phyloP scores from a whole-genome alignment of 2,329 filamentous ascomycete species.

The Phialophora expanda region DNA sequence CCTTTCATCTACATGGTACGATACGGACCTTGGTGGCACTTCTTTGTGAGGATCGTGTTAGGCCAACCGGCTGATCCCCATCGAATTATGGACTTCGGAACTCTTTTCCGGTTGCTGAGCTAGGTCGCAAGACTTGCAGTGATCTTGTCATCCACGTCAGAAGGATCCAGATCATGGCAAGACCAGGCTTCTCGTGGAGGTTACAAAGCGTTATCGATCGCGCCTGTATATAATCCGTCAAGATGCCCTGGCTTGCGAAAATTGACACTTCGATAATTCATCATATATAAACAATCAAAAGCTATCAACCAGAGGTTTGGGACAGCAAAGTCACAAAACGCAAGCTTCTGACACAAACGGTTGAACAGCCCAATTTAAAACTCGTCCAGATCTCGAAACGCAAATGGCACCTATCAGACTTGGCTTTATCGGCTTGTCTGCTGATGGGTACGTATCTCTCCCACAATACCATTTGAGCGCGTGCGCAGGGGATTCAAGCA shows the following conservation, averaged over 20 bases:
- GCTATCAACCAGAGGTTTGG: too few relatives aligned
- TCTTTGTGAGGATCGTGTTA: background rate
- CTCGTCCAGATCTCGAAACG: background rate
- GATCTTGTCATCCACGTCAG: background rate
- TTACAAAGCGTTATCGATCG: too few relatives aligned
- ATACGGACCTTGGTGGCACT: too few relatives aligned
- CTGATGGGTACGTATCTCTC: slow-evolving; percentile 22
- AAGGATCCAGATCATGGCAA: background rate
- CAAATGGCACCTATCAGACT: slow-evolving; percentile 24
- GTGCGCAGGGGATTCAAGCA: background rate
- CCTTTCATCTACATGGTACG: too few relatives aligned
- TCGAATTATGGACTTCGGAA: background rate
- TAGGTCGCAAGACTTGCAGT: background rate
- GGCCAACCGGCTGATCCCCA: background rate
- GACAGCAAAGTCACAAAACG: too few relatives aligned
- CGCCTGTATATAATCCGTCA: too few relatives aligned
- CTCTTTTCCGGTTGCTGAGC: background rate
- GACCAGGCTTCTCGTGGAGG: background rate
- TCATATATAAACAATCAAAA: too few relatives aligned
- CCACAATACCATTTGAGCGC: background rate
- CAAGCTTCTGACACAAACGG: background rate
- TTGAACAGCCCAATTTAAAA: background rate
- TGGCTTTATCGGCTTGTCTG: slow-evolving; percentile 26
- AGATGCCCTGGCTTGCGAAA: too few relatives aligned
- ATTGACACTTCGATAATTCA: too few relatives aligned